These are phyloP conservation scores for Solanum medicagineum DNA, from an alignment of 257 asterid genomes.

Conservation along the genomic window DNA sequence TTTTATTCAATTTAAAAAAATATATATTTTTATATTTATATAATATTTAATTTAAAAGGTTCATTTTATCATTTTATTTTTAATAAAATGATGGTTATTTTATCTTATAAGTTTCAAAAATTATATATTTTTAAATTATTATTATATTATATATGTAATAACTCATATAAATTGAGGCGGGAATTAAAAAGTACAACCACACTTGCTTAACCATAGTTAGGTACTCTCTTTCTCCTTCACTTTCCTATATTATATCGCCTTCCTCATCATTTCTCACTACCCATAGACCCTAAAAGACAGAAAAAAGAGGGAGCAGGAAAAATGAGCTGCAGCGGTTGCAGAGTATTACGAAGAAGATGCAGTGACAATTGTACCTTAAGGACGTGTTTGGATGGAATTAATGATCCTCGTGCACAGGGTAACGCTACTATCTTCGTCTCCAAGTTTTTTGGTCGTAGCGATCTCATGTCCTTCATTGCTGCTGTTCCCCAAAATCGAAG, in stretches of 20 bases:
- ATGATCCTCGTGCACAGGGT: conserved; percentile 49
- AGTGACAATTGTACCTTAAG: conserved; percentile 50
- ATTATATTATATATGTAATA: too few species aligned
- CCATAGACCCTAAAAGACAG: background rate
- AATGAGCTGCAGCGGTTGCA: conserved; percentile 97
- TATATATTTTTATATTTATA: too few species aligned
- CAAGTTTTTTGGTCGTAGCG: conserved; percentile 87
- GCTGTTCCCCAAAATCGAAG: conserved; percentile 45
- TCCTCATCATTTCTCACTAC: conserved; percentile 4
- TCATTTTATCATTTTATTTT: too few species aligned
- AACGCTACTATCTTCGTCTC: conserved; percentile 86
- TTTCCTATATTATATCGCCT: conserved; percentile 9
- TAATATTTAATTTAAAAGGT: too few species aligned
- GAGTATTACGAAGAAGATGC: conserved; percentile 77
- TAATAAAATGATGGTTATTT: too few species aligned
- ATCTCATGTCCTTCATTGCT: conserved; percentile 67
- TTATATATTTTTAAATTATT: too few species aligned
- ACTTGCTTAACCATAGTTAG: conserved; percentile 27
- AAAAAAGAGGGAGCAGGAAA: background rate
- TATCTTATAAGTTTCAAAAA: too few species aligned
- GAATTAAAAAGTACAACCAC: background rate
- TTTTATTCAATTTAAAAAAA: too few species aligned
- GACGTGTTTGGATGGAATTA: conserved; percentile 76
- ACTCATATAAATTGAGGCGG: too few species aligned
- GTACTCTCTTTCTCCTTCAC: conserved; percentile 1